A percentile compares a stretch with the other conserved stretches of the same genome.
These are phyloP conservation scores for Cutaneotrichosporon mucoides DNA, from an alignment of 1,284 basidiomycete genomes.

Conservation along the genomic window DNA sequence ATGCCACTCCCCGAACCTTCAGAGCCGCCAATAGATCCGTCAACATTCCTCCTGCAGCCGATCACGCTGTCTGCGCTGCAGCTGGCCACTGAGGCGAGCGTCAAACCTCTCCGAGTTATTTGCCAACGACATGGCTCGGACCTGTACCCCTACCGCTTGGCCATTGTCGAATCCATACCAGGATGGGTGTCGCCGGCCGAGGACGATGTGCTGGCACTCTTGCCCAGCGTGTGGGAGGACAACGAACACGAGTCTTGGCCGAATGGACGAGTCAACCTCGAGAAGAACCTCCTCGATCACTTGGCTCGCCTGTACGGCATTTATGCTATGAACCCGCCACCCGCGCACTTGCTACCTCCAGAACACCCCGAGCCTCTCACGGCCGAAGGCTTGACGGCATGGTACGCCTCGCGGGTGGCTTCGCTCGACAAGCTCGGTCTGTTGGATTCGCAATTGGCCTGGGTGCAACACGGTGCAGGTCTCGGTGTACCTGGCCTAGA, in stretches of 20 bases:
- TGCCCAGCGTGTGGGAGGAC: conserved; percentile 59
- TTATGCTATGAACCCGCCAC: not conserved
- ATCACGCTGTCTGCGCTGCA: conserved; percentile 60
- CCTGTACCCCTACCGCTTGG: conserved; percentile 67
- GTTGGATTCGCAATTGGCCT: conserved; percentile 69
- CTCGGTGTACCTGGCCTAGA: conserved; percentile 74
- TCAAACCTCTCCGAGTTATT: conserved; percentile 59
- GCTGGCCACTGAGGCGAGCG: conserved; percentile 62
- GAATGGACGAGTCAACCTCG: not conserved
- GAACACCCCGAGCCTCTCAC: not conserved
- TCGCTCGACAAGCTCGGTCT: conserved; percentile 67
- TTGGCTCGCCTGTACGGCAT: conserved; percentile 7
- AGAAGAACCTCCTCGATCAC: conserved; percentile 11
- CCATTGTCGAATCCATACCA: conserved; percentile 68
- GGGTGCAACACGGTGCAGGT: conserved; percentile 79
- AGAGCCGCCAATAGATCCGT: conserved; percentile 32
- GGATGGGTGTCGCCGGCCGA: conserved; percentile 60
- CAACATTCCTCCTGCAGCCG: conserved; percentile 61
- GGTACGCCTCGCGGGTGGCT: conserved; percentile 69
- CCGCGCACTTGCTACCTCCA: conserved; percentile 21
- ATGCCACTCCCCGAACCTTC: not conserved
- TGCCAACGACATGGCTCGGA: conserved; percentile 56
- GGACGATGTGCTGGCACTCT: conserved; percentile 58
- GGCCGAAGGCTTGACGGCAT: conserved; percentile 56
- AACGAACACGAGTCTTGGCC: conserved; percentile 49